phyloP scores from a whole-genome alignment of 257 asterid genomes.

The Capsicum rhomboideum region DNA sequence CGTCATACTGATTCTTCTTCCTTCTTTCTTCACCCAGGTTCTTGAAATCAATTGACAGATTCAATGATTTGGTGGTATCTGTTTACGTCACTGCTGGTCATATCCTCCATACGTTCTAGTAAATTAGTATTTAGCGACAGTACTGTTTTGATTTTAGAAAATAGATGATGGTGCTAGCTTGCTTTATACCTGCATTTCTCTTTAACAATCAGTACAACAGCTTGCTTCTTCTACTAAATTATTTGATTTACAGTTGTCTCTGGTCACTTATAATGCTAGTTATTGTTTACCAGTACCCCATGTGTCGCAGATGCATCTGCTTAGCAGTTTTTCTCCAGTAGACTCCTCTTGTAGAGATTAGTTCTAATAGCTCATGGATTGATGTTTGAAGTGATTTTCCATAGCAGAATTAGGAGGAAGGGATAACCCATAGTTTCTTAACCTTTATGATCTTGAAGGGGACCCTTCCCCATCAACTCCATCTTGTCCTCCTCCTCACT shows the following conservation, averaged over 20 bases:
- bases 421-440: background rate
- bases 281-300: background rate
- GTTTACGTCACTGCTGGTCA: slow-evolving; percentile 98
- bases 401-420: background rate
- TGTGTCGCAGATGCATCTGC: background rate
- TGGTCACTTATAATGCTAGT: background rate
- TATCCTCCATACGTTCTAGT: slow-evolving; percentile 48
- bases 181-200: background rate
- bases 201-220: background rate
- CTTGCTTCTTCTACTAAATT: background rate
- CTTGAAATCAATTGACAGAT: slow-evolving; percentile 68
- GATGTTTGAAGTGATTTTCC: background rate
- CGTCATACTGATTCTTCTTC: background rate
- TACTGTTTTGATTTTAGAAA: background rate
- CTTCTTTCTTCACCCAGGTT: slow-evolving; percentile 45
- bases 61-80: slow-evolving; percentile 90
- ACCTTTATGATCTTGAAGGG: background rate
- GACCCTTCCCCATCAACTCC: background rate
- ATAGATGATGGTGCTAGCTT: background rate
- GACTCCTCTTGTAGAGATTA: background rate
- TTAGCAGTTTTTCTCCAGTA: background rate
- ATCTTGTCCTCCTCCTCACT: background rate
- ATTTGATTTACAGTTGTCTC: background rate
- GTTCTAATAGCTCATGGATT: background rate
- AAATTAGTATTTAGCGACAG: background rate